Conservation (phyloP, 441 rosid species). For the Raphanus hybrid region DNA sequence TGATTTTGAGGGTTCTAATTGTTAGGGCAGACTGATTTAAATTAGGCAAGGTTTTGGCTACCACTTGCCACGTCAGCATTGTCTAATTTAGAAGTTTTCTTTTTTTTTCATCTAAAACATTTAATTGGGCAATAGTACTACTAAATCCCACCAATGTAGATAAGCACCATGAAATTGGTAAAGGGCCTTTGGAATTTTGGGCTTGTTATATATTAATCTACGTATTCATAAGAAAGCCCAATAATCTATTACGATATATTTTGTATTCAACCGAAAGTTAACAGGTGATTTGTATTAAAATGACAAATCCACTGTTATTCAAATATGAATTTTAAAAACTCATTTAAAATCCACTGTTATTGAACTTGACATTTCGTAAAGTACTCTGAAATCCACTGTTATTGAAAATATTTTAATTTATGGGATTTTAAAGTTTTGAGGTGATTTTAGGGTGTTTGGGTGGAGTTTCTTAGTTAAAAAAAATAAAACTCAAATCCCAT, state of each 20-base stretch:
- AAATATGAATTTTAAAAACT: too few relatives aligned
- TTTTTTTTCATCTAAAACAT: not conserved
- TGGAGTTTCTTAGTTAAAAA: too few relatives aligned
- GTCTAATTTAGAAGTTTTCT: not conserved
- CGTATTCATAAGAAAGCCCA: not conserved
- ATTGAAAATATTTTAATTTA: too few relatives aligned
- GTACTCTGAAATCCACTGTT: too few relatives aligned
- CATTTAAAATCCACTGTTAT: too few relatives aligned
- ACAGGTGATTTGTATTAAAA: too few relatives aligned
- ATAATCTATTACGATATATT: not conserved
- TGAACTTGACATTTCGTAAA: too few relatives aligned
- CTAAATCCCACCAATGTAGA: not conserved
- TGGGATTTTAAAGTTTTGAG: too few relatives aligned
- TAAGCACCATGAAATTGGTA: not conserved
- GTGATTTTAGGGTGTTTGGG: too few relatives aligned
- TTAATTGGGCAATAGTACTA: not conserved
- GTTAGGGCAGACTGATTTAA: conserved; percentile 26
- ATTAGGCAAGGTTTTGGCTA: conserved; percentile 9
- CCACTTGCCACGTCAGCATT: conserved; percentile 9
- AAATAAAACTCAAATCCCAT: too few relatives aligned
- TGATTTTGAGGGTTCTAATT: not conserved
- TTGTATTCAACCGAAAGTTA: too few relatives aligned
- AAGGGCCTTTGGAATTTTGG: not conserved
- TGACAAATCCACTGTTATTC: too few relatives aligned
- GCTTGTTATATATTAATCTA: not conserved